Conservation (phyloP, 805 yeast genomes). For the Lipomyces starkeyi region DNA sequence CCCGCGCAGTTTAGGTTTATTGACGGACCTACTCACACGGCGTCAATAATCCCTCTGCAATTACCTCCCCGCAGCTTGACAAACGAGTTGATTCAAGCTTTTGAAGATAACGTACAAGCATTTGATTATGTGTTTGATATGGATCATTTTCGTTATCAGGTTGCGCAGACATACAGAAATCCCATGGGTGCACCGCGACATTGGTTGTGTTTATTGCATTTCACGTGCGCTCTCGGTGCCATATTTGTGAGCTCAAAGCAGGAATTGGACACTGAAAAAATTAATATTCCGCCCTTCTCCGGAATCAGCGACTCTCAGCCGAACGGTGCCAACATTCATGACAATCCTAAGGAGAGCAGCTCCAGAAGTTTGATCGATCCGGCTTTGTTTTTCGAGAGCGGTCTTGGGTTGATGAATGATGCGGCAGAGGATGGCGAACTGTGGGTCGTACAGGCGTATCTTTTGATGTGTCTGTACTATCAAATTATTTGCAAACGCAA, state of each 20-base stretch:
- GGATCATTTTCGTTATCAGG: slow-evolving; percentile 44
- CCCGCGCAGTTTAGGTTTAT: slow-evolving; percentile 48
- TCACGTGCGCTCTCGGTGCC: slow-evolving; percentile 53
- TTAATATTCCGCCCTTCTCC: slow-evolving; percentile 31
- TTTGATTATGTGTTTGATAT: slow-evolving; percentile 51
- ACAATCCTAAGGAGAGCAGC: slow-evolving; percentile 6
- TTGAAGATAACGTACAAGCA: slow-evolving; percentile 51
- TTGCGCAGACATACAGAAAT: slow-evolving; percentile 47
- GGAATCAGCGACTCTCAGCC: slow-evolving; percentile 11
- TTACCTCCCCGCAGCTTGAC: slow-evolving; percentile 47
- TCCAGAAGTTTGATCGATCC: slow-evolving; percentile 40
- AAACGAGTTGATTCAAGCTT: slow-evolving; percentile 46
- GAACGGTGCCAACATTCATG: background rate
- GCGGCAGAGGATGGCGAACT: slow-evolving; percentile 50
- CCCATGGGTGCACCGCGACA: slow-evolving; percentile 43
- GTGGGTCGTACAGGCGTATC: slow-evolving; percentile 53
- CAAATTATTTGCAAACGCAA: slow-evolving; percentile 50
- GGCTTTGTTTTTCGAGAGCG: slow-evolving; percentile 48
- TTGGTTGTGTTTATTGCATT: slow-evolving; percentile 48
- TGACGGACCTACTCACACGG: slow-evolving; percentile 47
- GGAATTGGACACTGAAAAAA: slow-evolving; percentile 41
- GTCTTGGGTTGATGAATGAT: slow-evolving; percentile 45
- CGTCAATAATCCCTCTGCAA: slow-evolving; percentile 40
- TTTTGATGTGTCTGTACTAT: slow-evolving; percentile 51
- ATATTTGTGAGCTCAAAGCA: slow-evolving; percentile 48